phyloP scores from a whole-genome alignment of 176 grass and related monocot genomes.

The Miscanthus lutarioriparius region DNA sequence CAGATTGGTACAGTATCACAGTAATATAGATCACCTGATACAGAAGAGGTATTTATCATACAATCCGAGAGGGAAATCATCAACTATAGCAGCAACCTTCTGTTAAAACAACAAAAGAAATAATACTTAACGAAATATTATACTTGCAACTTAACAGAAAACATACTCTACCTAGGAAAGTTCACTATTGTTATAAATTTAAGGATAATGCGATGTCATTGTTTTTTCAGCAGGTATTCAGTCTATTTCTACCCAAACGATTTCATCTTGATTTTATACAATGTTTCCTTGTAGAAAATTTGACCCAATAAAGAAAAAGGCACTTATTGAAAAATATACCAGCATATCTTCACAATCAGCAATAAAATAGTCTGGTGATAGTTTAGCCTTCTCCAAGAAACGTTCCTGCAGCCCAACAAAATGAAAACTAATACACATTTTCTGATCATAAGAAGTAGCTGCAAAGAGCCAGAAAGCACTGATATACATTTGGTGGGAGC shows the following conservation, averaged over 20 bases:
- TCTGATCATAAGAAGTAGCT: conserved; percentile 23
- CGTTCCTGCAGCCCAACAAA: conserved; percentile 63
- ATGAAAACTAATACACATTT: conserved; percentile 17
- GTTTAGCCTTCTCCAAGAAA: conserved; percentile 87
- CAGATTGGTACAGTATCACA: conserved; percentile 6
- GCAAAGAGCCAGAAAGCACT: conserved; percentile 24
- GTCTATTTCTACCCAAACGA: neutral
- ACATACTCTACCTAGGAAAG: neutral
- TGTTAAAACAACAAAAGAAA: conserved; percentile 46
- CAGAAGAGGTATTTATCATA: conserved; percentile 97
- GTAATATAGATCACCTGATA: conserved; percentile 52
- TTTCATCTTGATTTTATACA: conserved; percentile 15
- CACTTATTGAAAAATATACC: conserved; percentile 46
- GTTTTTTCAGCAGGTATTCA: conserved; percentile 3
- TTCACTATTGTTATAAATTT: conserved; percentile 12
- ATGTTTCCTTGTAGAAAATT: conserved; percentile 9
- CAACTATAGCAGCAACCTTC: conserved; percentile 92
- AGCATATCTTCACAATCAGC: conserved; percentile 84
- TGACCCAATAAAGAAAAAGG: conserved; percentile 25
- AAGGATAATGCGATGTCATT: neutral
- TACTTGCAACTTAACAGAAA: neutral
- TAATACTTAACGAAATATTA: conserved; percentile 19
- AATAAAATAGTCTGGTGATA: conserved; percentile 97
- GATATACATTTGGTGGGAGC: neutral
- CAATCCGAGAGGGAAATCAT: conserved; percentile 73